These are phyloP conservation scores for Fagus sylvatica DNA, from an alignment of 306 rosid species.

Conservation along the genomic window DNA sequence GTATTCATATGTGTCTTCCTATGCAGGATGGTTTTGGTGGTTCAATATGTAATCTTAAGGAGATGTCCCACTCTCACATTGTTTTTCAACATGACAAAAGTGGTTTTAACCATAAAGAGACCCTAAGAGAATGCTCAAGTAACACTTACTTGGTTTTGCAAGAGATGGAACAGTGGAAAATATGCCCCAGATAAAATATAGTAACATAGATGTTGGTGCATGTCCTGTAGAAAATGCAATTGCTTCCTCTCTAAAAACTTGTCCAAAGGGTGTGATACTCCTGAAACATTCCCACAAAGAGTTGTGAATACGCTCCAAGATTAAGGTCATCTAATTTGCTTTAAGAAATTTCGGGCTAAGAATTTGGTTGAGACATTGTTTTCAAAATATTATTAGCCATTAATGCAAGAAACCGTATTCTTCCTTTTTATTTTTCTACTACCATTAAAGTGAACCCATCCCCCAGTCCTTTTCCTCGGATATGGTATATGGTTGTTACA, in stretches of 20 bases:
- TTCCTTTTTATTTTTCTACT: too few relatives aligned
- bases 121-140: conserved; percentile 18
- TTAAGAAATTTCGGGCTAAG: too few relatives aligned
- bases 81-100: conserved; percentile 12
- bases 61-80: conserved; percentile 14
- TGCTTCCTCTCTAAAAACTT: conserved; percentile 34
- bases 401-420: too few relatives aligned
- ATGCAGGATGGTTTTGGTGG: conserved; percentile 26
- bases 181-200: conserved; percentile 17
- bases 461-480: too few relatives aligned
- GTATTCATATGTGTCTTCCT: neutral
- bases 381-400: too few relatives aligned
- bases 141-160: conserved; percentile 15
- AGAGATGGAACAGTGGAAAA: conserved; percentile 15
- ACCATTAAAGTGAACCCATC: too few relatives aligned
- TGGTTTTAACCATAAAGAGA: conserved; percentile 12
- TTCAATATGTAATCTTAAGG: conserved; percentile 15
- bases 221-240: conserved; percentile 38
- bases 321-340: too few relatives aligned
- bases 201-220: conserved; percentile 27
- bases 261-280: too few relatives aligned
- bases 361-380: too few relatives aligned
- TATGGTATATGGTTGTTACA: too few relatives aligned
- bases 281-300: too few relatives aligned
- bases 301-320: too few relatives aligned